These are phyloP conservation scores for Thalassiosira pacifica DNA, from an alignment of 352 stramenopile species.

Conservation along the genomic window DNA sequence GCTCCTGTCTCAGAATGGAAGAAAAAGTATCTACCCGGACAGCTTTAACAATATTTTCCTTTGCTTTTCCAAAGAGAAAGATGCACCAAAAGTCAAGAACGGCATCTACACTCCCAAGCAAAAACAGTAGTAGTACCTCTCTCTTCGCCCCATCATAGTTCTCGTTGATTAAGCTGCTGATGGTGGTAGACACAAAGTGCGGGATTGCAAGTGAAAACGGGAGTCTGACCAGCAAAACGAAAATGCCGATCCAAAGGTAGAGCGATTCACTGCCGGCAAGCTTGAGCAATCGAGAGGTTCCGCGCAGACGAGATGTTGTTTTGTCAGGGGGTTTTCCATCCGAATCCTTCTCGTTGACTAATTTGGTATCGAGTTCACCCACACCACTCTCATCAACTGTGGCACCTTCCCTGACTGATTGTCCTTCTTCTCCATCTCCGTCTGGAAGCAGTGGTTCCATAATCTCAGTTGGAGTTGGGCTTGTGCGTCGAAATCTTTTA, in stretches of 20 bases:
- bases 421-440: slow-evolving; percentile 10
- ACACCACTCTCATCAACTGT: not conserved
- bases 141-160: slow-evolving; percentile 74
- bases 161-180: slow-evolving; percentile 73
- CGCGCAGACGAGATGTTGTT: slow-evolving; percentile 63
- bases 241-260: slow-evolving; percentile 85
- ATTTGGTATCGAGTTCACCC: not conserved
- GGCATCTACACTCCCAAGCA: slow-evolving; percentile 80
- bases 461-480: not conserved
- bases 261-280: slow-evolving; percentile 79
- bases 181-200: slow-evolving; percentile 85
- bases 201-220: slow-evolving; percentile 86
- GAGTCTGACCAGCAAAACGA: slow-evolving; percentile 85
- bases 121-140: slow-evolving; percentile 85
- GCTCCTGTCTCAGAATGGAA: slow-evolving; percentile 83
- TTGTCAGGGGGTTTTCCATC: not conserved
- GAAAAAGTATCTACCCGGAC: slow-evolving; percentile 83
- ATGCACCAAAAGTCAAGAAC: slow-evolving; percentile 88
- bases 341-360: not conserved
- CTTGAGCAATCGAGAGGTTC: slow-evolving; percentile 78
- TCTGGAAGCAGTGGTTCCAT: slow-evolving; percentile 34
- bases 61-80: slow-evolving; percentile 87
- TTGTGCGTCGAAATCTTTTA: slow-evolving; percentile 4
- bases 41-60: slow-evolving; percentile 83
- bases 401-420: too few relatives aligned